Evolutionary conservation across 805 yeast genomes (phyloP).

Genomic region (Nakazawaea populi): DNA sequence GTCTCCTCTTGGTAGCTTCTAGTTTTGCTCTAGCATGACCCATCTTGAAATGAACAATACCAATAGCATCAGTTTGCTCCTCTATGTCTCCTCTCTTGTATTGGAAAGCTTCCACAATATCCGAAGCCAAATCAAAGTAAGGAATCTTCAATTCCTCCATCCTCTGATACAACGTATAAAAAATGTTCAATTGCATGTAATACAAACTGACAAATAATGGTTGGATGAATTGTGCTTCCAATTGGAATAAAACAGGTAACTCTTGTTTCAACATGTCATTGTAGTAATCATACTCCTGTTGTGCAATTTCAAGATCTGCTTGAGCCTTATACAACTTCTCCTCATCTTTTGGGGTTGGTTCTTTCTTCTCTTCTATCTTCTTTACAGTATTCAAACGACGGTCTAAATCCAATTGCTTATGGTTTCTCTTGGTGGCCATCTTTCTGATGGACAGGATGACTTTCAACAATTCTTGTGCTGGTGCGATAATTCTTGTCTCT

Average conservation of each 20-base stretch:
- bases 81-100: conserved; percentile 87
- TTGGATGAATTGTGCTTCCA: conserved; percentile 88
- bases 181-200: conserved; percentile 96
- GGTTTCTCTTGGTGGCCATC: conserved; percentile 93
- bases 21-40: conserved; percentile 84
- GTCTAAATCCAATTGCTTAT: conserved; percentile 91
- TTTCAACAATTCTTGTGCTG: conserved; percentile 84
- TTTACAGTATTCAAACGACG: conserved; percentile 66
- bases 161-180: conserved; percentile 83
- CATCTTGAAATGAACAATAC: conserved; percentile 84
- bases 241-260: conserved; percentile 77
- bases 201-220: conserved; percentile 93
- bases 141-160: conserved; percentile 98
- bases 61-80: conserved; percentile 82
- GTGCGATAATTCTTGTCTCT: conserved; percentile 82
- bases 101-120: conserved; percentile 73
- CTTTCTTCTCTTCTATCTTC: conserved; percentile 78
- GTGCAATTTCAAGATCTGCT: conserved; percentile 84
- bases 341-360: conserved; percentile 82
- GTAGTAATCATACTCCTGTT: conserved; percentile 93
- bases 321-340: conserved; percentile 85
- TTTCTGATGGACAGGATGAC: conserved; percentile 81
- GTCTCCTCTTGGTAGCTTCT: conserved; percentile 73
- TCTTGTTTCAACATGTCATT: conserved; percentile 91
- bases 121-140: conserved; percentile 82